Evolutionary conservation across 1,284 basidiomycete genomes (phyloP).

Genomic region (Macrocystidia cucumis): DNA sequence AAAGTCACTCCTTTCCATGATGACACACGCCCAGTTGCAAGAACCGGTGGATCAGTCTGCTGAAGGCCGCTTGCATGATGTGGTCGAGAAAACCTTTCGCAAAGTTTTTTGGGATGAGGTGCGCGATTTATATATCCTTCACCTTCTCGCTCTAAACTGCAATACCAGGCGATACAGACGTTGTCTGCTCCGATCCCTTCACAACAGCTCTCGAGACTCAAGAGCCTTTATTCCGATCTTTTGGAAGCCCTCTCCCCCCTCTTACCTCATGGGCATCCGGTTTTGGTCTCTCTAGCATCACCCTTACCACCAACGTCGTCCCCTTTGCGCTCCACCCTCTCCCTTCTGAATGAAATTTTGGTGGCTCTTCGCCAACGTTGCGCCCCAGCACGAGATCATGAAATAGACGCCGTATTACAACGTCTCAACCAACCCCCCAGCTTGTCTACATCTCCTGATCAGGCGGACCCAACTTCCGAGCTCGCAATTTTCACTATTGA

Average conservation of each 20-base stretch:
- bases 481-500: slow-evolving; percentile 28
- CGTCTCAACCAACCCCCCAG: slow-evolving; percentile 25
- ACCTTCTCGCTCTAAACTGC: neutral
- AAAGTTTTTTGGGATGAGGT: slow-evolving; percentile 71
- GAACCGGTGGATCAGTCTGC: slow-evolving; percentile 11
- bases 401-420: slow-evolving; percentile 36
- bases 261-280: slow-evolving; percentile 40
- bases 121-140: slow-evolving; percentile 5
- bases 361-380: slow-evolving; percentile 46
- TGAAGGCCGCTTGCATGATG: slow-evolving; percentile 30
- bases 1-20: slow-evolving; percentile 58
- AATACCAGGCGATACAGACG: slow-evolving; percentile 26
- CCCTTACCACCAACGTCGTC: slow-evolving; percentile 60
- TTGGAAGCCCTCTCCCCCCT: slow-evolving; percentile 40
- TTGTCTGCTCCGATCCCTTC: slow-evolving; percentile 28
- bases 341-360: slow-evolving; percentile 43
- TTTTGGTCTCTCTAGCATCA: slow-evolving; percentile 40
- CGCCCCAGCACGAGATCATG: slow-evolving; percentile 53
- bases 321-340: slow-evolving; percentile 48
- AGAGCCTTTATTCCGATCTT: slow-evolving; percentile 46
- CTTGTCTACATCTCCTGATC: slow-evolving; percentile 2
- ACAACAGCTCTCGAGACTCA: slow-evolving; percentile 35
- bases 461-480: neutral
- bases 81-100: slow-evolving; percentile 48
- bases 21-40: slow-evolving; percentile 26